phyloP scores from a whole-genome alignment of 2,329 filamentous ascomycete genomes.

The Penicillium digitatum region DNA sequence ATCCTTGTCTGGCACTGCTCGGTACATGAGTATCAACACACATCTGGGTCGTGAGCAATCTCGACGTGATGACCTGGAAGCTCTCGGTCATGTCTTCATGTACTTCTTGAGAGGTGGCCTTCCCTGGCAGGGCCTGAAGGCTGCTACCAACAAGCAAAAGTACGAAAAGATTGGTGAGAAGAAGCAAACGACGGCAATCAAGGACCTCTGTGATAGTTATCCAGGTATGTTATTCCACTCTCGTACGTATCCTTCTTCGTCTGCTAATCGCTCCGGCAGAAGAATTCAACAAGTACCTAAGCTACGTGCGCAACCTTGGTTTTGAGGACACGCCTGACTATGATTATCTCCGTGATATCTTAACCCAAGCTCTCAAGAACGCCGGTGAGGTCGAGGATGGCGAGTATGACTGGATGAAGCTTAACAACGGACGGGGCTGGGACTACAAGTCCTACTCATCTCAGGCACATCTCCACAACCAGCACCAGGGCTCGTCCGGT shows the following conservation, averaged over 20 bases:
- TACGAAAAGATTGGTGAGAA: conserved; percentile 99
- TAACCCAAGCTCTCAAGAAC: conserved; percentile 93
- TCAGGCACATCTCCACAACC: conserved; percentile 72
- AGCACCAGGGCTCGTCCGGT: conserved; percentile 75
- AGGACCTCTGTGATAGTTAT: conserved; percentile 93
- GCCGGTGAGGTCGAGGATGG: conserved; percentile 93
- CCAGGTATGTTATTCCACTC: conserved; percentile 54
- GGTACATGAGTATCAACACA: conserved; percentile 99
- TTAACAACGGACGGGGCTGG: conserved; percentile 90
- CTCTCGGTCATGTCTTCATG: conserved; percentile 67
- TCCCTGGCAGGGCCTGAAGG: conserved; percentile 65
- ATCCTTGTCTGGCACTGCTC: conserved; percentile 89
- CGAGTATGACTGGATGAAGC: conserved; percentile 99
- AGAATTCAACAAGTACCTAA: conserved; percentile 96
- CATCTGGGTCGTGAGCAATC: conserved; percentile 96
- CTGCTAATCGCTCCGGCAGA: conserved; percentile 51
- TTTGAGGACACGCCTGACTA: conserved; percentile 99
- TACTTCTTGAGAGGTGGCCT: conserved; percentile 64
- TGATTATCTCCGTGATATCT: conserved; percentile 92
- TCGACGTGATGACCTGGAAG: conserved; percentile 90
- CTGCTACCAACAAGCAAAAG: conserved; percentile 83
- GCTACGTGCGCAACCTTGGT: conserved; percentile 93
- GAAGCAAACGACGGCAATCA: conserved; percentile 96
- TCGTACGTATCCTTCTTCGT: background rate
- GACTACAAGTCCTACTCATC: conserved; percentile 70